These are phyloP conservation scores for Rhynchospora breviuscula DNA, from an alignment of 176 grass and related monocot genomes.

Conservation along the genomic window DNA sequence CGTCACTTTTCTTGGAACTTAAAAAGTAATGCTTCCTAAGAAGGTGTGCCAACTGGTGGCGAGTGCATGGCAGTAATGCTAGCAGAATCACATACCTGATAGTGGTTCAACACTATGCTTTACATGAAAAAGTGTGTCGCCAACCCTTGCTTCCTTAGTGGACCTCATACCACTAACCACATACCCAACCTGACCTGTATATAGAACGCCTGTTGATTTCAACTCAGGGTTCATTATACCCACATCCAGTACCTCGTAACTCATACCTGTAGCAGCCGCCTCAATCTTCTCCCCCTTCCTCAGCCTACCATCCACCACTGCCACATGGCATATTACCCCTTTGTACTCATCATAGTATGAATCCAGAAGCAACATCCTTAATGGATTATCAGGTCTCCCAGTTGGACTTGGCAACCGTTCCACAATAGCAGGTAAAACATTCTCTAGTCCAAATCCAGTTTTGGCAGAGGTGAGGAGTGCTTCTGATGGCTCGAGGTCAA, in stretches of 20 bases:
- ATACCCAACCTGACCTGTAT: constrained; percentile 96
- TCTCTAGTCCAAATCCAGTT: constrained; percentile 78
- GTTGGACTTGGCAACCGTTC: constrained; percentile 59
- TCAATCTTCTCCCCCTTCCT: constrained; percentile 92
- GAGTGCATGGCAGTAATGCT: neutral
- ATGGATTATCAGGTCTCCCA: constrained; percentile 67
- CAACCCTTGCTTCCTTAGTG: constrained; percentile 91
- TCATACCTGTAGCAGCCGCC: constrained; percentile 62
- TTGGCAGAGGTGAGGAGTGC: constrained; percentile 93
- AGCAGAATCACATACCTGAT: constrained; percentile 46
- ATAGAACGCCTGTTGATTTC: constrained; percentile 81
- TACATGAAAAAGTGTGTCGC: constrained; percentile 80
- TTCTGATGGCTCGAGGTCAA: constrained; percentile 81
- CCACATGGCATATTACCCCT: constrained; percentile 98
- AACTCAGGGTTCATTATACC: constrained; percentile 97
- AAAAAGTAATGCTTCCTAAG: no score
- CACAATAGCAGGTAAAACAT: constrained; percentile 81
- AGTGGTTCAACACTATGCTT: constrained; percentile 62
- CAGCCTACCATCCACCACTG: constrained; percentile 82
- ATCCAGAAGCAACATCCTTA: constrained; percentile 95
- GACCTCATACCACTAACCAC: constrained; percentile 92
- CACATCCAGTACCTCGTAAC: constrained; percentile 79
- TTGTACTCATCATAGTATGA: constrained; percentile 97
- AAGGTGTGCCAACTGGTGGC: neutral
- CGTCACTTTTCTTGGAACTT: neutral